Base-by-base conservation (phyloP, 768 basidiomycete genomes). In the Pulveroboletus ravenelii region DNA sequence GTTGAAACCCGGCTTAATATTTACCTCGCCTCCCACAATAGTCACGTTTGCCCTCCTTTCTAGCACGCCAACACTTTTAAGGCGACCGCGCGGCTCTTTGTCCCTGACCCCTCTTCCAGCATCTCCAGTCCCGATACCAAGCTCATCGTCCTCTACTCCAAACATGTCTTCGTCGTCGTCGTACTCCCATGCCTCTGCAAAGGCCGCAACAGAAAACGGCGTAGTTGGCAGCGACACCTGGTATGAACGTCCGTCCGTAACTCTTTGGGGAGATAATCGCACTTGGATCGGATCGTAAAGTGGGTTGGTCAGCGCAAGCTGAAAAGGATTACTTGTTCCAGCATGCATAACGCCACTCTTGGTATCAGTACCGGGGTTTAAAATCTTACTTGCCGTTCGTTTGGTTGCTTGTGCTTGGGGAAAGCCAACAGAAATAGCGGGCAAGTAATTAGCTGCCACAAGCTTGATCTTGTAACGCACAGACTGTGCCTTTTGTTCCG, bases 131-230 rank as follows among this genome's bases (percentile, higher is more conserved):
- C 65, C 52, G 45, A 69, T 58, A 10, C 68, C 57, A 48, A 71
- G 57, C 31, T 69, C 71, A 40, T 74, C 74, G 23, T 73, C 75
- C 36, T 72, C 69, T 35, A 67, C 63, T 34, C 79, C 81, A 59
- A 86, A 85, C 87, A 90, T 89, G 39, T 78, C 78, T 31, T 91
- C 93, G 51, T 95, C 93, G 51, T 93, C 93, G 47, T 96, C 95
- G 54, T 93, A 96, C 67, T 98, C 93, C 95, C 95, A 98, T 31
- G 91, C 92, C 65, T 98, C 96, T 15, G 92, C 92, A 62, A 88
- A 94, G 3, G 95, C 89, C 13, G 87, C 84, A 41, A 98, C 81
- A 6, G 87, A 74, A 64, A 99, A 95, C 9, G 84, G 71, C 0
- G 80, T 72, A 10, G 82, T 83, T 1, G 92, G 94, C 3, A 98